Conservation (phyloP, 2,329 filamentous ascomycete genomes). For the Aspergillus sclerotialis region DNA sequence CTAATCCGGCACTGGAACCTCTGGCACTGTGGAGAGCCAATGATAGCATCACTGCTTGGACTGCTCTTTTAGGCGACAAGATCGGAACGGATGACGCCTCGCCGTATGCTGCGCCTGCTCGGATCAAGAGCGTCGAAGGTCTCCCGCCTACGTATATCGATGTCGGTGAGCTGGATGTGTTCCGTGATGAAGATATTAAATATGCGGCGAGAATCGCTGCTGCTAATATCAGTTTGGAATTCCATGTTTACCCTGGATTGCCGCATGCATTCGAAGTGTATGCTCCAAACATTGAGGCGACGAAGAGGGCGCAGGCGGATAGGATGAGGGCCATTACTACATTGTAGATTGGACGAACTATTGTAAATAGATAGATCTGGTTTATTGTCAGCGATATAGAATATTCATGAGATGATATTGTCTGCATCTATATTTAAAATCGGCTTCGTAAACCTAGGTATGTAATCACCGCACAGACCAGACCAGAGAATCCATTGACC, state of each 20-base stretch:
- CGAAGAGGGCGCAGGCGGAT: constrained; percentile 9
- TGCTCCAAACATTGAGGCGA: constrained; percentile 9
- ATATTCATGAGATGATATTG: too few relatives aligned
- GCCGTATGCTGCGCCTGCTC: constrained; percentile 30
- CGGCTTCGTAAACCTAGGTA: too few relatives aligned
- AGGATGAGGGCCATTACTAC: constrained; percentile 9
- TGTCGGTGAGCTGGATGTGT: constrained; percentile 38
- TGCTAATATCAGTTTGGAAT: constrained; percentile 36
- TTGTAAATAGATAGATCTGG: not conserved
- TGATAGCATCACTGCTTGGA: constrained; percentile 39
- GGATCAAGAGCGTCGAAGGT: constrained; percentile 28
- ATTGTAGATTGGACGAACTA: not conserved
- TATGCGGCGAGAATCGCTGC: constrained; percentile 36
- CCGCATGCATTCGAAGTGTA: constrained; percentile 35
- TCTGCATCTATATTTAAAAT: too few relatives aligned
- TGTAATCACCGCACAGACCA: too few relatives aligned
- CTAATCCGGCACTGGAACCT: constrained; percentile 25
- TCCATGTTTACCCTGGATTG: constrained; percentile 40
- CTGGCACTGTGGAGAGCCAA: constrained; percentile 30
- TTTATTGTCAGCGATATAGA: too few relatives aligned
- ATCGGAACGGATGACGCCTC: constrained; percentile 27
- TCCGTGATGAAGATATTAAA: constrained; percentile 34
- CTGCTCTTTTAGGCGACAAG: constrained; percentile 31
- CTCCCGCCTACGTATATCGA: constrained; percentile 41
- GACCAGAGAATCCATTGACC: too few relatives aligned